A percentile compares a stretch with the other conserved stretches of the same genome.
Evolutionary conservation across 306 rosid species (phyloP).

Genomic region (Vigna hirtella): DNA sequence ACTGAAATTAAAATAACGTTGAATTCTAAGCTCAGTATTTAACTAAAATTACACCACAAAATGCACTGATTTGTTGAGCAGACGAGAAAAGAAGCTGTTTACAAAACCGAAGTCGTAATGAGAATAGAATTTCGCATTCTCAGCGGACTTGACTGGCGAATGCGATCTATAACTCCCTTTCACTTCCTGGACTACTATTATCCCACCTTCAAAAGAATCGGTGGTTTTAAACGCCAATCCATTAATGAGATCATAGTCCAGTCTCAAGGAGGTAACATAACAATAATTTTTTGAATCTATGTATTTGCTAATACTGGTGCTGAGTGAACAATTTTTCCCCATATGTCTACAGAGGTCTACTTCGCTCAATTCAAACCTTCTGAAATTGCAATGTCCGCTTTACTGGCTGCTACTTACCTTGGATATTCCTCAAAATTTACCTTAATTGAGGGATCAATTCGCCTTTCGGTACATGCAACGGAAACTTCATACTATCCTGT

Average conservation of each 20-base stretch:
- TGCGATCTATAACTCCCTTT: slow-evolving; percentile 36
- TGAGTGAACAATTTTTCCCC: not conserved
- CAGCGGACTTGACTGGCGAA: slow-evolving; percentile 15
- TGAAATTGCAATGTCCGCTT: slow-evolving; percentile 30
- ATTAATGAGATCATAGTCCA: slow-evolving; percentile 44
- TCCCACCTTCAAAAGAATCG: not conserved
- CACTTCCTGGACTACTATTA: slow-evolving; percentile 34
- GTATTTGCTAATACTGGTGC: not conserved
- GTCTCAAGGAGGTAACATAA: slow-evolving; percentile 39
- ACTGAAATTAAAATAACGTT: not conserved
- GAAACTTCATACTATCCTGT: not conserved
- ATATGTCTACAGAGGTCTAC: not conserved
- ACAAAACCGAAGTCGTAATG: not conserved
- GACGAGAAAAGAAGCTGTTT: not conserved
- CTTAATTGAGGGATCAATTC: not conserved
- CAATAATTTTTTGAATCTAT: not conserved
- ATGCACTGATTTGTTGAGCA: slow-evolving; percentile 16
- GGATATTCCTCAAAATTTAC: not conserved
- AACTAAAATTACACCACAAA: not conserved
- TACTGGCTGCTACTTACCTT: slow-evolving; percentile 27
- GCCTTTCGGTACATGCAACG: not conserved
- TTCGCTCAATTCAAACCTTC: slow-evolving; percentile 13
- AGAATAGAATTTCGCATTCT: slow-evolving; percentile 23
- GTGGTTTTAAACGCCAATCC: slow-evolving; percentile 39
- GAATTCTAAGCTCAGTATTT: not conserved